Evolutionary conservation across 2,329 filamentous ascomycete genomes (phyloP).

Genomic region (Seiridium cupressi): DNA sequence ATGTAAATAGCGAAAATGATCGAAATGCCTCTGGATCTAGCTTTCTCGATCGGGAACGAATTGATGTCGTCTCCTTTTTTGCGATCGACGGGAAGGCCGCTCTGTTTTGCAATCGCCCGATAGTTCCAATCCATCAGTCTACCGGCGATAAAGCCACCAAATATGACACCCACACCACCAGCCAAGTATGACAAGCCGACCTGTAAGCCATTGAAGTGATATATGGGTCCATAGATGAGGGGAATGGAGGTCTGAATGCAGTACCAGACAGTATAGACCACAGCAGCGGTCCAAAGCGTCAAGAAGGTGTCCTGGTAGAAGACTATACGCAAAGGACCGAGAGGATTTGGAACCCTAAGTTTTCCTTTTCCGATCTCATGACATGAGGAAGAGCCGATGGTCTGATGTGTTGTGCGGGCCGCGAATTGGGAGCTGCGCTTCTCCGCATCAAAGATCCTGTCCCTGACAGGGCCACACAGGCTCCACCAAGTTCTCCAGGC

Average conservation of each 20-base stretch:
- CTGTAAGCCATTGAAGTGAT: neutral
- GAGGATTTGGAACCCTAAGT: slow-evolving; percentile 6
- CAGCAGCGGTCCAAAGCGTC: slow-evolving; percentile 4
- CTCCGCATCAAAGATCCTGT: no score
- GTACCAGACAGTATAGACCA: slow-evolving; percentile 1
- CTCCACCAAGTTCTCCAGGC: neutral
- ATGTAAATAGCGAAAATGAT: slow-evolving; percentile 13
- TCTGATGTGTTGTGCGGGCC: no score
- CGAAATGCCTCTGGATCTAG: slow-evolving; percentile 14
- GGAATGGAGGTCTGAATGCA: neutral
- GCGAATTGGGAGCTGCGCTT: no score
- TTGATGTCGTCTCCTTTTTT: slow-evolving; percentile 46
- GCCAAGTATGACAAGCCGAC: slow-evolving; percentile 5
- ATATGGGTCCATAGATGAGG: slow-evolving; percentile 5
- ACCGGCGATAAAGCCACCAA: neutral
- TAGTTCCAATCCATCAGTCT: slow-evolving; percentile 4
- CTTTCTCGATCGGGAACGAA: slow-evolving; percentile 28
- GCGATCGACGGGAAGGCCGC: slow-evolving; percentile 40
- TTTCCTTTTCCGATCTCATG: neutral
- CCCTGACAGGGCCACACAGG: neutral
- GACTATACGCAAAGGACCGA: slow-evolving; percentile 12
- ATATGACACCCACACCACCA: slow-evolving; percentile 3
- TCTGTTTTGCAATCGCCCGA: slow-evolving; percentile 12
- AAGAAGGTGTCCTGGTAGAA: slow-evolving; percentile 12
- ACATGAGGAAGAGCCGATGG: neutral